Evolutionary conservation across 1,284 basidiomycete species (phyloP).

Genomic region (Rhodotorula sp.): DNA sequence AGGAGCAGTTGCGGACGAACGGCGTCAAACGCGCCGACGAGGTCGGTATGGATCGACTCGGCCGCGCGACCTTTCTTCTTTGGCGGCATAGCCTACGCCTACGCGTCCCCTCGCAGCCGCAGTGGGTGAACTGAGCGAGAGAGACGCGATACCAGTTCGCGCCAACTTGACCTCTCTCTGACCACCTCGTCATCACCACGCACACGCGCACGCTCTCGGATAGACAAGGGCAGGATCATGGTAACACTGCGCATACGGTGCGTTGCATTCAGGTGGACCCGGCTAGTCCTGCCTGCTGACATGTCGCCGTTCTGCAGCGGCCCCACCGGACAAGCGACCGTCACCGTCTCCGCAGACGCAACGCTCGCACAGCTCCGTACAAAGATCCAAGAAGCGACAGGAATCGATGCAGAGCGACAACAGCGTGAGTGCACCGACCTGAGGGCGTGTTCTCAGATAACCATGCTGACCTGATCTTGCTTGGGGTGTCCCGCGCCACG

Average conservation of each 20-base stretch:
- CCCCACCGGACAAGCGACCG: conserved; percentile 6
- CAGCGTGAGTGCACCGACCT: conserved; percentile 13
- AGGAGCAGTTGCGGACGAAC: neutral
- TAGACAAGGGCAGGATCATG: neutral
- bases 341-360: conserved; percentile 2
- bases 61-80: conserved; percentile 15
- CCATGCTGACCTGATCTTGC: neutral
- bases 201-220: no score
- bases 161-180: neutral
- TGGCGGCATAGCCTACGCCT: conserved; percentile 8
- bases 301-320: neutral
- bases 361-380: conserved; percentile 12
- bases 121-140: neutral
- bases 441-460: no score
- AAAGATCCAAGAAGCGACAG: neutral
- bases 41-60: conserved; percentile 12
- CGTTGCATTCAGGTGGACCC: neutral
- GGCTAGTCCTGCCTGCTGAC: neutral
- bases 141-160: neutral
- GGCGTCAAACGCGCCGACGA: conserved; percentile 4
- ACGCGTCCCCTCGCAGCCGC: neutral
- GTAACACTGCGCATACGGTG: neutral
- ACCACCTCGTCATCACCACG: neutral
- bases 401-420: conserved; percentile 15
- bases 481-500: no score